Percentiles rank a stretch among this genome's conserved stretches.
phyloP scores from a whole-genome alignment of 2,329 filamentous ascomycete genomes.

The Westerdykella aurantiaca region DNA sequence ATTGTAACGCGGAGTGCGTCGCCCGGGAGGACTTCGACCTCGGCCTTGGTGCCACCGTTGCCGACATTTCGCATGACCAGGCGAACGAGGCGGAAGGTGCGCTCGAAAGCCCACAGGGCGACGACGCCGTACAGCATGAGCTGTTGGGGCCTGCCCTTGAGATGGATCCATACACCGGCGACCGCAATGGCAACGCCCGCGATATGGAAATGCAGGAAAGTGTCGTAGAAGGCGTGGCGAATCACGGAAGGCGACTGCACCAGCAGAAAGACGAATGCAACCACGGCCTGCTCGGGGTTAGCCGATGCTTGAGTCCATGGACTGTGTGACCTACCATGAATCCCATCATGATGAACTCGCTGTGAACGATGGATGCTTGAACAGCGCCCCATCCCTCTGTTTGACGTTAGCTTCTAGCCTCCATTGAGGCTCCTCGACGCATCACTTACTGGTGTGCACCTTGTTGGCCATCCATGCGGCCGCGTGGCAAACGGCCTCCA shows the following conservation, averaged over 20 bases:
- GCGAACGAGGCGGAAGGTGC: slow-evolving; percentile 48
- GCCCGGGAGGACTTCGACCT: slow-evolving; percentile 70
- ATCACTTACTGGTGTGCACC: slow-evolving; percentile 32
- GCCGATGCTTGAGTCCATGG: neutral
- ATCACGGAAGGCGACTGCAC: slow-evolving; percentile 66
- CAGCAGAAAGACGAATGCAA: slow-evolving; percentile 57
- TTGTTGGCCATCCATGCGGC: slow-evolving; percentile 52
- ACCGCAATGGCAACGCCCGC: slow-evolving; percentile 54
- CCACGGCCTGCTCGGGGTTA: slow-evolving; percentile 44
- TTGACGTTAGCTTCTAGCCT: slow-evolving; percentile 14
- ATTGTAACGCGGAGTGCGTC: slow-evolving; percentile 69
- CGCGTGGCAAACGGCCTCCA: slow-evolving; percentile 63
- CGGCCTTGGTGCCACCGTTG: slow-evolving; percentile 58
- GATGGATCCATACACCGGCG: slow-evolving; percentile 61
- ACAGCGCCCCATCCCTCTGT: slow-evolving; percentile 49
- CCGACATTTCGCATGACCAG: slow-evolving; percentile 63
- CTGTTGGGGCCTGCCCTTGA: slow-evolving; percentile 54
- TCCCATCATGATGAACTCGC: slow-evolving; percentile 54
- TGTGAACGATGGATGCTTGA: slow-evolving; percentile 33
- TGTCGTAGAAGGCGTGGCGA: slow-evolving; percentile 74
- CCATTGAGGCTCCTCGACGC: neutral
- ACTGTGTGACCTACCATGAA: slow-evolving; percentile 53
- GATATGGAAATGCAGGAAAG: slow-evolving; percentile 69
- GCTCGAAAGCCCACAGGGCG: slow-evolving; percentile 61
- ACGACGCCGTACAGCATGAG: slow-evolving; percentile 57